Evolutionary conservation across 2,329 filamentous ascomycete genomes (phyloP), one percentile per base, ranked within the genome.

Genomic region (Penicillium sp.): DNA sequence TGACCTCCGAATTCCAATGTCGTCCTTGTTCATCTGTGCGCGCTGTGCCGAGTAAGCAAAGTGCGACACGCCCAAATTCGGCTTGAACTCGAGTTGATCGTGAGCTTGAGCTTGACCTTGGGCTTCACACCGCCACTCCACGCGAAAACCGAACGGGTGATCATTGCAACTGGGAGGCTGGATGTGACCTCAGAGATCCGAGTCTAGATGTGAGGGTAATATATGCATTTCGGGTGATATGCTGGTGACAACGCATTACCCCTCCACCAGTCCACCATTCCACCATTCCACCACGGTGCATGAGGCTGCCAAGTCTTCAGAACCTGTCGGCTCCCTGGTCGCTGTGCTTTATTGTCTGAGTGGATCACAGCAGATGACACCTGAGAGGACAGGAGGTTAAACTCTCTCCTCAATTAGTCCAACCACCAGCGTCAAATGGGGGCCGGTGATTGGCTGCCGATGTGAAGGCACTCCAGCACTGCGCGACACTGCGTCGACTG

Each of bases 381-480:
- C 13, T n/a, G n/a, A 36, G 11, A 36, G 34, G 34, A 36, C 13
- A 16, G n/a, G 34, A n/a, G 14, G 13, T n/a, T 36, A 50, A 53
- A 53, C 46, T 45, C 41, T 50, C 41, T 18, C 41, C 51, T 41
- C 46, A 34, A 36, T 9, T 40, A 22, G 40, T 50, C 51, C 24
- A 46, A 50, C 31, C 50, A 11, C 16, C 27, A 50, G 51, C 51
- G 51, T 10, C 18, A 53, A 53, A 45, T 50, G 2, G 22, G 1
- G 0, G 6, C 3, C 24, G n/a, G 11, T 45, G 18, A 53, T 53
- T 53, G 51, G 51, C 34, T 41, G 18, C 18, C 3, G 14, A 18
- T 32, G 14, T 9, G 32, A 53, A n/a, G 14, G 46, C 40, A 53
- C 32, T 46, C 40, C 51, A 53, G 50, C 51, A 40, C 51, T 42